Evolutionary conservation across 2,329 filamentous ascomycete genomes (phyloP).

Genomic region (Alternaria sp.): DNA sequence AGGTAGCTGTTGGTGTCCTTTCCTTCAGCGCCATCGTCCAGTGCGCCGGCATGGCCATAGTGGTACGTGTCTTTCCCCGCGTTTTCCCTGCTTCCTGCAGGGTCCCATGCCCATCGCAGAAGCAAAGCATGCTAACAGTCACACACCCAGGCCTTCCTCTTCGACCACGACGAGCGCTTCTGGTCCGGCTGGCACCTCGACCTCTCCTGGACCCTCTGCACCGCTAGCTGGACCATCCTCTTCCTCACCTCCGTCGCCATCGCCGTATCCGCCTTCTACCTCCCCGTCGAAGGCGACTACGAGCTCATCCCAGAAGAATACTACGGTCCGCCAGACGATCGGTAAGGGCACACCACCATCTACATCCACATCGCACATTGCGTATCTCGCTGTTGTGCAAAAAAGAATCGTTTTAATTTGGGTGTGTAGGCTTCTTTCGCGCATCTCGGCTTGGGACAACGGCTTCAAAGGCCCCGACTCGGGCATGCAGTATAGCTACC

Average conservation of each 20-base stretch:
- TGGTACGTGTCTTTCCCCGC: conserved; percentile 65
- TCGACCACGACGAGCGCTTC: conserved; percentile 83
- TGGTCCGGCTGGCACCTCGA: conserved; percentile 82
- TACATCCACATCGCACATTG: not conserved
- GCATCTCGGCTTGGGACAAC: conserved; percentile 46
- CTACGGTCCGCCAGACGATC: conserved; percentile 40
- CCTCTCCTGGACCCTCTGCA: conserved; percentile 75
- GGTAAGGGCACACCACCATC: conserved; percentile 29
- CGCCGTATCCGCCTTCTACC: conserved; percentile 68
- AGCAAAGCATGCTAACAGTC: conserved; percentile 12
- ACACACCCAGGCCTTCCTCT: conserved; percentile 73
- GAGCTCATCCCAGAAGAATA: conserved; percentile 67
- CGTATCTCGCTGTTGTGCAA: not conserved
- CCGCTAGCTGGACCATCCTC: conserved; percentile 64
- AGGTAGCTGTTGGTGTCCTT: conserved; percentile 71
- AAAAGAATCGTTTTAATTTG: conserved; percentile 27
- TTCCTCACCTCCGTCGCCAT: conserved; percentile 64
- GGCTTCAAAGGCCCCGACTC: conserved; percentile 34
- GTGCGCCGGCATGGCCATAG: conserved; percentile 78
- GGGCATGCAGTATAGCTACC: conserved; percentile 26
- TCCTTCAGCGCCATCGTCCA: conserved; percentile 71
- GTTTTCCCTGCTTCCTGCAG: not conserved
- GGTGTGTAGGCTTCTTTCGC: conserved; percentile 37
- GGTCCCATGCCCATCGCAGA: not conserved
- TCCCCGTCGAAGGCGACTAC: conserved; percentile 86